Conservation (phyloP, 495 filamentous ascomycete species). For the Acidiella bohemica region DNA sequence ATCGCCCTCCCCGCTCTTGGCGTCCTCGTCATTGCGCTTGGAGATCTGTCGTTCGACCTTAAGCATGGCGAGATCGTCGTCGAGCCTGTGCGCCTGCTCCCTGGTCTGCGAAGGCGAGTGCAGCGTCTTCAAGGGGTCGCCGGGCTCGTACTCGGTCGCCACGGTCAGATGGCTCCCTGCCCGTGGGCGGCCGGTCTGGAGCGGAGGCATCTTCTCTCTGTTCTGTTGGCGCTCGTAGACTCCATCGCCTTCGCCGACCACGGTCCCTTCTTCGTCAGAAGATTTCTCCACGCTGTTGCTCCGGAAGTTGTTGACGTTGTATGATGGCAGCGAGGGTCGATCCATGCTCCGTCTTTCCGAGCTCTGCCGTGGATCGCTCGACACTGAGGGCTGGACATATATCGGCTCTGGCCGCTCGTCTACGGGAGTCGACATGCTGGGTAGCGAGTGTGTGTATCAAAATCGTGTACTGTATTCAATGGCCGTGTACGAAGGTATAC, state of each 20-base stretch:
- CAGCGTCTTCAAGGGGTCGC: slow-evolving; percentile 23
- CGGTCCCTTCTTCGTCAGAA: slow-evolving; percentile 24
- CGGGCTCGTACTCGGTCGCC: slow-evolving; percentile 30
- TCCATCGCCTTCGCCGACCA: slow-evolving; percentile 14
- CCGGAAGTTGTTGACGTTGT: slow-evolving; percentile 14
- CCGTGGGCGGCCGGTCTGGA: slow-evolving; percentile 5
- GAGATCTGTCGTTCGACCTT: slow-evolving; percentile 67
- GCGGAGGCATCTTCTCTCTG: slow-evolving; percentile 7
- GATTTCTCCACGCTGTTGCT: slow-evolving; percentile 14
- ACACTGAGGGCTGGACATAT: slow-evolving; percentile 18
- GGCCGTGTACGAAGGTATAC: too few relatives aligned
- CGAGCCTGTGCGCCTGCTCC: slow-evolving; percentile 58
- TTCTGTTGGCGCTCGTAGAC: slow-evolving; percentile 13
- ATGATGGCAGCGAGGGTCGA: slow-evolving; percentile 16
- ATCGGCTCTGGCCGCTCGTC: slow-evolving; percentile 34
- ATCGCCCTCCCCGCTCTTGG: slow-evolving; percentile 27
- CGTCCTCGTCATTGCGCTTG: slow-evolving; percentile 37
- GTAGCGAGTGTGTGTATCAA: background rate
- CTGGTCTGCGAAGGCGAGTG: slow-evolving; percentile 39
- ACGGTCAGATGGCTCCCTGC: slow-evolving; percentile 20
- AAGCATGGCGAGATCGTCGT: slow-evolving; percentile 74
- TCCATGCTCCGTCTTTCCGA: slow-evolving; percentile 5
- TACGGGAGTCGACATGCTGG: slow-evolving; percentile 42
- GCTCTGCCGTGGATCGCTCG: background rate
- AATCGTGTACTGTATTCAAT: too few relatives aligned